Conservation (phyloP, 495 filamentous ascomycete species). For the Trichocladium uniseriatum region DNA sequence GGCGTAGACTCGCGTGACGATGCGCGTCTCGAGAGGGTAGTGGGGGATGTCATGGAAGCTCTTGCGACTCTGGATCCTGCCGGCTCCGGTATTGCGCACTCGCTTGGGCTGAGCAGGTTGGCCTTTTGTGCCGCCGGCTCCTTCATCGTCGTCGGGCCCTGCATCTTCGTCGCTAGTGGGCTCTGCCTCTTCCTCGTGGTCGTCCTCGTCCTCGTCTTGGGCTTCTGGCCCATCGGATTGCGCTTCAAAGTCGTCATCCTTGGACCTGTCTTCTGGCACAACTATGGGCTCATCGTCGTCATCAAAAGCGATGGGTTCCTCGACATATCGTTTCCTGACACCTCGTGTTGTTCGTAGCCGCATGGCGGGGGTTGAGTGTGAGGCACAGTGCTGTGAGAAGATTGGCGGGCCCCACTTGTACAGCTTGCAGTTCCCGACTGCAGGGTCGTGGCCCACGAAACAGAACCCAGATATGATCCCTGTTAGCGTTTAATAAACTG, state of each 20-base stretch:
- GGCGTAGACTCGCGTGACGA: slow-evolving; percentile 38
- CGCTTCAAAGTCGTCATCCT: slow-evolving; percentile 16
- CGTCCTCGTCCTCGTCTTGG: slow-evolving; percentile 13
- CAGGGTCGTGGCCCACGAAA: too few species aligned
- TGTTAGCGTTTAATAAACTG: too few species aligned
- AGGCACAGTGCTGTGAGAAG: not conserved
- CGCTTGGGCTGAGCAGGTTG: slow-evolving; percentile 12
- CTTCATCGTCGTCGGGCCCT: slow-evolving; percentile 15
- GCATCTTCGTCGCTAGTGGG: slow-evolving; percentile 5
- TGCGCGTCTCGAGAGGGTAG: slow-evolving; percentile 38
- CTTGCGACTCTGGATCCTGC: slow-evolving; percentile 21
- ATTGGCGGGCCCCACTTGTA: not conserved
- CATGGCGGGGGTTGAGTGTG: slow-evolving; percentile 11
- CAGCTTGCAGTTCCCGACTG: not conserved
- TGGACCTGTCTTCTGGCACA: slow-evolving; percentile 6
- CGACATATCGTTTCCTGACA: slow-evolving; percentile 19
- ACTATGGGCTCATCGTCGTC: slow-evolving; percentile 20
- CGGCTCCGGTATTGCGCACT: slow-evolving; percentile 14
- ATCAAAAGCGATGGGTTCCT: slow-evolving; percentile 14
- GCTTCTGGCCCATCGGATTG: slow-evolving; percentile 1
- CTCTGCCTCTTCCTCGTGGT: slow-evolving; percentile 6
- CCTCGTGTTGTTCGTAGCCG: slow-evolving; percentile 15
- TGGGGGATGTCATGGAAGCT: slow-evolving; percentile 30
- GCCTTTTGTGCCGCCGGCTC: slow-evolving; percentile 12
- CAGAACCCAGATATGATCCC: too few species aligned